Evolutionary conservation across 208 protist species (phyloP), one percentile per base, ranked within the genome.

Genomic region (Leishmania major): DNA sequence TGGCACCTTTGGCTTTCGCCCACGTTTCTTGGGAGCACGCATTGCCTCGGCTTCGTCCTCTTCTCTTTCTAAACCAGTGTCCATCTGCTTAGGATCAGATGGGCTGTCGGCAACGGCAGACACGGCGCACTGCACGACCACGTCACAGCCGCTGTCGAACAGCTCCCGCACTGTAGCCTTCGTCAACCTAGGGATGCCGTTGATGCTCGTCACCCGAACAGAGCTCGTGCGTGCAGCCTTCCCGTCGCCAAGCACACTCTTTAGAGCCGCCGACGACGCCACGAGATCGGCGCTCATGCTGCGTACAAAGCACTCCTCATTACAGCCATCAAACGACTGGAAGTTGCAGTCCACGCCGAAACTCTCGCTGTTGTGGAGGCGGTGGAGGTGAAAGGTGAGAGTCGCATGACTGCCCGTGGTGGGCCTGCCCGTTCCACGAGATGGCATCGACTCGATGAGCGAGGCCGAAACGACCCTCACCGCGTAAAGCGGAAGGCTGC

Each of bases 381-480:
- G 84, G 43, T 81, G 84, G 57, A 87, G 60, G 28, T 79, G 73
- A 40, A 83, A 73, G 35, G 64, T 74, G 70, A 87, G 79, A 3
- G 74, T 77, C 19, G 69, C 51, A 35, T 64, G 40, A 60, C 77
- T 45, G 22, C 0, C 11, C 1, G 31, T 7, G 19, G 55, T 59
- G 53, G 74, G 22, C 3, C 1, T 0, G 3, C 19, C 51, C 37
- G 2, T 79, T 49, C 25, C 77, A 22, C 57, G 28, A 22, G 53
- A 40, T 3, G 53, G 28, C 47, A 77, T 55, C 31, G 72, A 73
- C 67, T 86, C 83, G 0, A 79, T 49, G 19, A 86, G 64, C 1
- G 78, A 57, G 2, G 49, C 70, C 8, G 84, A 84, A 11, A 84
- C 35, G 8, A 84, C 75, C 35, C 64, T 80, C 15, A 84, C 79